Evolutionary conservation across 164 flowering plant species (phyloP).

Genomic region (Nymphaea colorata): DNA sequence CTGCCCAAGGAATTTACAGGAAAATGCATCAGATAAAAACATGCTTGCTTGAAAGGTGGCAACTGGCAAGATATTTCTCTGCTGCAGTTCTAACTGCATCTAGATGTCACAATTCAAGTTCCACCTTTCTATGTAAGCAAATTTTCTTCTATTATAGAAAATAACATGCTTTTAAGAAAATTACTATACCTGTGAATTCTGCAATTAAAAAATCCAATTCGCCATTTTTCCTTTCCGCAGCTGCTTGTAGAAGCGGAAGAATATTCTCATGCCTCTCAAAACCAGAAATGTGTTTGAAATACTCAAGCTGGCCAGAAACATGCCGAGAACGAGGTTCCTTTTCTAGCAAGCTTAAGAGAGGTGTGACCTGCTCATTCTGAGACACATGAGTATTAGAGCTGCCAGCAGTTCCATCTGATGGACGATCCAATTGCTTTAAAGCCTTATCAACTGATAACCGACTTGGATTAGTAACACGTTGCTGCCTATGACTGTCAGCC

Average conservation of each 20-base stretch:
- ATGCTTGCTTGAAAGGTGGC: too few species aligned
- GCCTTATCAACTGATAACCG: slow-evolving; percentile 53
- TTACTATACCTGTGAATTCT: slow-evolving; percentile 72
- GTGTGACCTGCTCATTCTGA: slow-evolving; percentile 80
- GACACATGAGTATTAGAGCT: slow-evolving; percentile 13
- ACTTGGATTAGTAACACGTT: slow-evolving; percentile 26
- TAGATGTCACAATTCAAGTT: too few species aligned
- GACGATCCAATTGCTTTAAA: slow-evolving; percentile 33
- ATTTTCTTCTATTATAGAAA: neutral
- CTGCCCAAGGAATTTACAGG: too few species aligned
- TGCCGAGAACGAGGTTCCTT: slow-evolving; percentile 95
- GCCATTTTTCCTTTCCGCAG: slow-evolving; percentile 76
- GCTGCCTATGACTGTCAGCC: slow-evolving; percentile 40
- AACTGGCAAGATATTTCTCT: too few species aligned
- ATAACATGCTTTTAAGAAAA: neutral
- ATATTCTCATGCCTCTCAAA: slow-evolving; percentile 85
- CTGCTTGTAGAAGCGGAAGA: slow-evolving; percentile 70
- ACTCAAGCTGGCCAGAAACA: slow-evolving; percentile 93
- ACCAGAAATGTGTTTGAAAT: slow-evolving; percentile 57
- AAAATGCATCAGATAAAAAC: too few species aligned
- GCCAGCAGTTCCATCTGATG: slow-evolving; percentile 38
- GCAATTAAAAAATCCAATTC: slow-evolving; percentile 92
- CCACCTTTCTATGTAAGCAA: too few species aligned
- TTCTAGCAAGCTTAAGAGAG: slow-evolving; percentile 92
- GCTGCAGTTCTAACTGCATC: too few species aligned